Conservation (phyloP, 768 basidiomycete species). For the Crucibulum laeve region DNA sequence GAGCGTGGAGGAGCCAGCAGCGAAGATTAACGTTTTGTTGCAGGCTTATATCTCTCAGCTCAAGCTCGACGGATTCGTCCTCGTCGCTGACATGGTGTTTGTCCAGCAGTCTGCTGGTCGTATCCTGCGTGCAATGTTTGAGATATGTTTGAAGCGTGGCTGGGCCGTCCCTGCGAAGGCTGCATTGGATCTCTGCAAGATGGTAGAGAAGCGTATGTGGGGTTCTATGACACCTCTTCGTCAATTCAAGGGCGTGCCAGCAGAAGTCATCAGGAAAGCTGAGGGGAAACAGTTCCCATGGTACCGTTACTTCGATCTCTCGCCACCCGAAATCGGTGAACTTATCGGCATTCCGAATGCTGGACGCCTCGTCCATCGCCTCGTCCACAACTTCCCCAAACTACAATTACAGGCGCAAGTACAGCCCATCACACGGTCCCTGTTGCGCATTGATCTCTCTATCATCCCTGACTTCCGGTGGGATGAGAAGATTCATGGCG, state of each 20-base stretch:
- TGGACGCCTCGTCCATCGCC: slow-evolving; percentile 84
- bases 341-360: slow-evolving; percentile 92
- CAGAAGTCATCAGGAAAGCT: slow-evolving; percentile 82
- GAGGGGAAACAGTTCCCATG: slow-evolving; percentile 90
- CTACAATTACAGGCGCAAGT: slow-evolving; percentile 93
- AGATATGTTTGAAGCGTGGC: slow-evolving; percentile 96
- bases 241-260: slow-evolving; percentile 90
- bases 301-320: slow-evolving; percentile 80
- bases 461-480: slow-evolving; percentile 98
- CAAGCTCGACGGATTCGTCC: slow-evolving; percentile 87
- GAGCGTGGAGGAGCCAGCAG: slow-evolving; percentile 90
- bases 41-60: slow-evolving; percentile 94
- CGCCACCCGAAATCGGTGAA: slow-evolving; percentile 90
- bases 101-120: slow-evolving; percentile 96
- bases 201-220: slow-evolving; percentile 93
- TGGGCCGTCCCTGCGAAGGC: slow-evolving; percentile 94
- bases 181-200: slow-evolving; percentile 92
- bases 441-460: slow-evolving; percentile 88
- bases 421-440: slow-evolving; percentile 91
- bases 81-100: slow-evolving; percentile 92
- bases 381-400: slow-evolving; percentile 96
- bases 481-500: slow-evolving; percentile 92
- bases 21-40: slow-evolving; percentile 95
- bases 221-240: slow-evolving; percentile 95
- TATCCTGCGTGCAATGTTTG: slow-evolving; percentile 94